Base-by-base conservation (phyloP, 1,139 yeast species). In the Debaryomyces psychrophilus region DNA sequence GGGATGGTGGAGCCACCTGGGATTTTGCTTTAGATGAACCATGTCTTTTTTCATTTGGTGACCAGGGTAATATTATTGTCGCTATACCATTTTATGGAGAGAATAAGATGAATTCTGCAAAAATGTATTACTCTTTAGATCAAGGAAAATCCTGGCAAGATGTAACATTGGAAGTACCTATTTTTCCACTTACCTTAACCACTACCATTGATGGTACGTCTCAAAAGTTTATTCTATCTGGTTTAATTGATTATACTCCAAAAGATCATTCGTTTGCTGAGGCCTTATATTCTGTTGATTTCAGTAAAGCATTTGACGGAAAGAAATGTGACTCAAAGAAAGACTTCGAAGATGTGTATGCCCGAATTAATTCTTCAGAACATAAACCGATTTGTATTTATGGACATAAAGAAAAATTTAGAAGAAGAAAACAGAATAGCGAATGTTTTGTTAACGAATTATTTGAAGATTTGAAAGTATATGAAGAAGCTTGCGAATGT, bases 1-100 rank as follows among this genome's bases (percentile, higher is more conserved):
- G 88, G 51, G 90, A 90, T 65, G 93, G 90, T 31, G 97, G 97
- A 18, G 64, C 76, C 6, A 68, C 84, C 0, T 90, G 97, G 97
- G 65, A 64, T 34, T 61, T 71, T 47, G 79, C 83, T 0, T 58
- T 83, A 22, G 80, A 81, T 34, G 77, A 72, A 34, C 82, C 90
- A 1, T 72, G 82, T 38, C 58, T 74, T 4, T 83, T 79, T 53
- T 73, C 85, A 0, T 85, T 83, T 67, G 96, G 95, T 45, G 96
- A 90, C 63, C 80, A 81, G 48, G 97, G 96, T 42, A 89, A 89
- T 60, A 63, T 89, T 4, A 77, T 89, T 37, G 68, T 87, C 2
- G 89, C 90, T 2, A 69, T 82, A 5, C 83, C 83, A 14, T 73
- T 65, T 50, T 62, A 62, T 40, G 64, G 58, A 8, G 52, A 53